Percentiles rank a stretch among this genome's conserved stretches.
Conservation (phyloP, 1,139 yeast species). For the Hansenula anomala region DNA sequence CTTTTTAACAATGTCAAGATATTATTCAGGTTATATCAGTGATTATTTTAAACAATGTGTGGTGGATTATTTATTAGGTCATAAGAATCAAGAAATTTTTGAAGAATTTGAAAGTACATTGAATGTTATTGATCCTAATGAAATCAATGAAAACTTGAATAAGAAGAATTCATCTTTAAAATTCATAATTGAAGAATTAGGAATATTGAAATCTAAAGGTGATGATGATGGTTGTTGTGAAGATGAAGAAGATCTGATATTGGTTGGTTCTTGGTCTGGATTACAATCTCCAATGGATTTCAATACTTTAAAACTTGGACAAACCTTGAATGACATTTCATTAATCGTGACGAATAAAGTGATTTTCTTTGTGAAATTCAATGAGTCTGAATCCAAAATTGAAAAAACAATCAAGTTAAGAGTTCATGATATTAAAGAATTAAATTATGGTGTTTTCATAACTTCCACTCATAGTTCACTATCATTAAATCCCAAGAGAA, state of each 20-base stretch:
- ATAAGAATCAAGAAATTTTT: slow-evolving; percentile 27
- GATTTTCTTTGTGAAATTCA: slow-evolving; percentile 24
- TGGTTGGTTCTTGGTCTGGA: slow-evolving; percentile 21
- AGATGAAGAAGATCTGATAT: slow-evolving; percentile 48
- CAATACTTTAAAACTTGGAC: slow-evolving; percentile 14
- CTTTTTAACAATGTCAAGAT: slow-evolving; percentile 32
- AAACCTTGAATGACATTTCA: slow-evolving; percentile 7
- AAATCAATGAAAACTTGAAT: slow-evolving; percentile 20
- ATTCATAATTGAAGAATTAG: slow-evolving; percentile 72
- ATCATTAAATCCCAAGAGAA: slow-evolving; percentile 24
- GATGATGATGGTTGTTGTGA: slow-evolving; percentile 46
- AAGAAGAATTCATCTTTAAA: slow-evolving; percentile 37
- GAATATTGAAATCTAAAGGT: slow-evolving; percentile 66
- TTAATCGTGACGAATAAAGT: slow-evolving; percentile 18
- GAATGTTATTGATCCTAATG: slow-evolving; percentile 28
- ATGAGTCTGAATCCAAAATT: slow-evolving; percentile 16
- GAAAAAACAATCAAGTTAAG: slow-evolving; percentile 17
- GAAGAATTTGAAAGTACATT: slow-evolving; percentile 33
- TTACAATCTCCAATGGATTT: slow-evolving; percentile 16
- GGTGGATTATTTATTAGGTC: slow-evolving; percentile 34
- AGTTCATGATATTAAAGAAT: slow-evolving; percentile 13
- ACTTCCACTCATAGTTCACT: slow-evolving; percentile 21
- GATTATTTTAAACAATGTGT: slow-evolving; percentile 38
- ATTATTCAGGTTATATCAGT: slow-evolving; percentile 34
- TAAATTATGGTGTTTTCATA: slow-evolving; percentile 27